Evolutionary conservation across 257 asterid genomes (phyloP).

Genomic region (Gardenia jasminoides): DNA sequence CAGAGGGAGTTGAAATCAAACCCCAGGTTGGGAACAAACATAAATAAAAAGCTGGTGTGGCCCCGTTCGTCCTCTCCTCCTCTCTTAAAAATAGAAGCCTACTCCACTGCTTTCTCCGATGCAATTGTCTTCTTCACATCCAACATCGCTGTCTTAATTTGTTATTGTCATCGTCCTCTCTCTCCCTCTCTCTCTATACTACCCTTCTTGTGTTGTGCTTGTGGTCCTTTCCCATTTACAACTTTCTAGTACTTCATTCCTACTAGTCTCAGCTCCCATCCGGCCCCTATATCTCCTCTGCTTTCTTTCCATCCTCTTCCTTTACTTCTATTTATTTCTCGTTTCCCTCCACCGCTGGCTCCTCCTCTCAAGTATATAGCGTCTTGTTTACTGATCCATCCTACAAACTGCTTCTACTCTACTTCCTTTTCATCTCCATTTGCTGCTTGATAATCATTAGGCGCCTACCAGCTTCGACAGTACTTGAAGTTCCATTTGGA

Average conservation of each 20-base stretch:
- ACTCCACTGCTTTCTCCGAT: constrained; percentile 31
- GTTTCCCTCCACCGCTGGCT: background rate
- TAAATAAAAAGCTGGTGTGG: background rate
- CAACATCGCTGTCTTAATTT: constrained; percentile 31
- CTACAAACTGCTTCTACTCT: background rate
- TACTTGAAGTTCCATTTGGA: background rate
- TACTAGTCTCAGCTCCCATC: constrained; percentile 1
- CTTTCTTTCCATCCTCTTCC: constrained; percentile 3
- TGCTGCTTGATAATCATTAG: background rate
- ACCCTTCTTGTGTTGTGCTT: background rate
- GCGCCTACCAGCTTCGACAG: background rate
- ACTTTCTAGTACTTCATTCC: constrained; percentile 4
- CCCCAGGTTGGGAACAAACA: constrained; percentile 17
- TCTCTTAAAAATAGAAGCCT: constrained; percentile 15
- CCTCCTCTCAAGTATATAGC: background rate
- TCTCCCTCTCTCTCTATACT: too few species aligned
- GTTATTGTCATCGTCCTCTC: constrained; percentile 14
- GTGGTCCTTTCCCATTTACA: constrained; percentile 31
- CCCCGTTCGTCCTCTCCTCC: background rate
- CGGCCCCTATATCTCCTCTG: constrained; percentile 15
- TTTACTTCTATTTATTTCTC: background rate
- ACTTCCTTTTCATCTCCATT: background rate
- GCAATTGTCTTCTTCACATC: constrained; percentile 39
- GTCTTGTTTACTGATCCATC: background rate
- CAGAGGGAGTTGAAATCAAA: background rate